A percentile compares a stretch with the other conserved stretches of the same genome.
phyloP scores from a whole-genome alignment of 2,329 filamentous ascomycete genomes.

The Fusarium nodosum region DNA sequence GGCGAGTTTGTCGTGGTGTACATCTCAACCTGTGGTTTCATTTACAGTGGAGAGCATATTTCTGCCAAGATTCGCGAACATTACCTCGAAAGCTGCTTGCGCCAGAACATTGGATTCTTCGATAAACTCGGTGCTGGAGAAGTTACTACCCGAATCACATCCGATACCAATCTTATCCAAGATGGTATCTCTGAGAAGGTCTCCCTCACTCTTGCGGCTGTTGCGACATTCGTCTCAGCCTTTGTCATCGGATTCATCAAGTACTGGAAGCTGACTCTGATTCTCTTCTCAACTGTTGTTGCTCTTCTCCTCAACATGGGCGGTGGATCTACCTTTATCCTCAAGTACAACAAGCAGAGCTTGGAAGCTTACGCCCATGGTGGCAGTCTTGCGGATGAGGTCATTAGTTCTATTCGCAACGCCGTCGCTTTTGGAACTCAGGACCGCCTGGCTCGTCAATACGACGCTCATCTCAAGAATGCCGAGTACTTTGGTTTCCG shows the following conservation, averaged over 20 bases:
- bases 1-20: constrained; percentile 83
- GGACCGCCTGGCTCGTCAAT: constrained; percentile 88
- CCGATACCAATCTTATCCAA: constrained; percentile 93
- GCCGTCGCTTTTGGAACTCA: constrained; percentile 94
- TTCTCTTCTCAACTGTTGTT: constrained; percentile 84
- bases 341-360: constrained; percentile 84
- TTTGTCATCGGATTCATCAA: constrained; percentile 92
- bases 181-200: constrained; percentile 95
- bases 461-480: constrained; percentile 78
- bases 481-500: constrained; percentile 84
- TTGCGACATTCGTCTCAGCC: constrained; percentile 87
- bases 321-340: constrained; percentile 77
- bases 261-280: constrained; percentile 93
- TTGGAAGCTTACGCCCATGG: constrained; percentile 85
- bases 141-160: constrained; percentile 93
- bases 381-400: constrained; percentile 92
- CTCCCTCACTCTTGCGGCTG: constrained; percentile 78
- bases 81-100: constrained; percentile 86
- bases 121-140: constrained; percentile 94
- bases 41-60: constrained; percentile 86
- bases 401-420: constrained; percentile 92
- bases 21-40: constrained; percentile 87
- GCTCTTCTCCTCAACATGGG: constrained; percentile 85
- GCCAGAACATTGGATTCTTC: constrained; percentile 92
- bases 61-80: constrained; percentile 82